Percentiles rank a stretch among this genome's conserved stretches.
Evolutionary conservation across 768 basidiomycete species (phyloP).

Genomic region (Lentinula detonsa): DNA sequence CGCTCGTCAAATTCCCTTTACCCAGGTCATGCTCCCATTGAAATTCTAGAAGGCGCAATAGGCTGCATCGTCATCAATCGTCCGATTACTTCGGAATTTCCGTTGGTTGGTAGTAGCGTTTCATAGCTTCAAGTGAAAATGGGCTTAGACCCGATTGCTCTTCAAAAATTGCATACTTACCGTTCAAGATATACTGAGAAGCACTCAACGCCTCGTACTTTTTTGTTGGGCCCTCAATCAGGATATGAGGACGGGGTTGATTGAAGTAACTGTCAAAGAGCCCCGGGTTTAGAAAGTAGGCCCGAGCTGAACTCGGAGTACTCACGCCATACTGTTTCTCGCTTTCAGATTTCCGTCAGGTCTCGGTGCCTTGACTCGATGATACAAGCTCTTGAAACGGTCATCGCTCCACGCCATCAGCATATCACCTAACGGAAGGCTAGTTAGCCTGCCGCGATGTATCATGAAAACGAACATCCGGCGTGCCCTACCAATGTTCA

Average conservation of each 20-base stretch:
- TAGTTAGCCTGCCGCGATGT: background rate
- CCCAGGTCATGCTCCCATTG: too few species aligned
- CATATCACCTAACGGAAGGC: background rate
- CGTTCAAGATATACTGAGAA: background rate
- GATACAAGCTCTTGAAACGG: slow-evolving; percentile 3
- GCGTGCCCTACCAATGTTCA: background rate
- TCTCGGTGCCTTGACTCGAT: background rate
- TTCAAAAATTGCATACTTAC: background rate
- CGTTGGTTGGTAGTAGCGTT: background rate
- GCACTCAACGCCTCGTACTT: background rate
- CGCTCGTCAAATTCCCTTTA: too few species aligned
- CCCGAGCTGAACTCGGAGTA: background rate
- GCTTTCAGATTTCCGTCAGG: background rate
- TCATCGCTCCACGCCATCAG: slow-evolving; percentile 5
- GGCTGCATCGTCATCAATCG: too few species aligned
- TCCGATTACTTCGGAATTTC: background rate
- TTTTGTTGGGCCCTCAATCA: background rate
- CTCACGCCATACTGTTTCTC: background rate
- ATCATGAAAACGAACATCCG: background rate
- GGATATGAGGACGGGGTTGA: background rate
- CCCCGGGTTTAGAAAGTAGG: background rate
- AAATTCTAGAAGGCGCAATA: too few species aligned
- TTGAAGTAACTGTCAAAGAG: background rate
- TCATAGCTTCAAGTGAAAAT: background rate
- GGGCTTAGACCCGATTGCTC: background rate